Conservation (phyloP, 1,284 basidiomycete species). For the Neolentinus lepideus region DNA sequence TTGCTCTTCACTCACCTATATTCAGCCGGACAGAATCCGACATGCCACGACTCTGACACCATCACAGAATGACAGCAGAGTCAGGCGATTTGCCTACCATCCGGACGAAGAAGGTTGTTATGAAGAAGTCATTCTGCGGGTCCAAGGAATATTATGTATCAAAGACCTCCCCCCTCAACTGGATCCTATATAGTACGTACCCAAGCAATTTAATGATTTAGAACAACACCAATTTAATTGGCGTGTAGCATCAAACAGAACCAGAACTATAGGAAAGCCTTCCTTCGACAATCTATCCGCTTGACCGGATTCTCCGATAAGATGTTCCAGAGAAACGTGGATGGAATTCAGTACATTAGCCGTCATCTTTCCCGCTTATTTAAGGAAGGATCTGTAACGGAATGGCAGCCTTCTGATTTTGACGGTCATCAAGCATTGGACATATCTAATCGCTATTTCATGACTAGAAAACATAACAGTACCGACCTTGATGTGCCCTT, state of each 20-base stretch:
- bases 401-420: background rate
- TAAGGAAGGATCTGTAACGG: background rate
- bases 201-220: background rate
- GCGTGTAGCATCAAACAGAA: background rate
- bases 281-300: background rate
- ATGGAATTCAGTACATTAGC: background rate
- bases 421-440: background rate
- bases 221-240: background rate
- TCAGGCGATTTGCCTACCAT: background rate
- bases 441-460: background rate
- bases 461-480: background rate
- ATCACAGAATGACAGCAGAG: background rate
- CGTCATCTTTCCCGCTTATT: background rate
- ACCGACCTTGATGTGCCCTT: background rate
- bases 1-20: too few relatives aligned
- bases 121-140: background rate
- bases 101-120: background rate
- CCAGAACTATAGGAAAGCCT: background rate
- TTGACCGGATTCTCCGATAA: background rate
- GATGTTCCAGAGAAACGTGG: background rate
- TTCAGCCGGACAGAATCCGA: background rate
- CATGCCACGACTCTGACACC: background rate
- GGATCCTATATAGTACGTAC: background rate
- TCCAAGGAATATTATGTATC: background rate
- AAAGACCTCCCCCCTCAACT: background rate